Base-by-base conservation (phyloP, 768 basidiomycete genomes). In the Leccinellum rugosiceps region DNA sequence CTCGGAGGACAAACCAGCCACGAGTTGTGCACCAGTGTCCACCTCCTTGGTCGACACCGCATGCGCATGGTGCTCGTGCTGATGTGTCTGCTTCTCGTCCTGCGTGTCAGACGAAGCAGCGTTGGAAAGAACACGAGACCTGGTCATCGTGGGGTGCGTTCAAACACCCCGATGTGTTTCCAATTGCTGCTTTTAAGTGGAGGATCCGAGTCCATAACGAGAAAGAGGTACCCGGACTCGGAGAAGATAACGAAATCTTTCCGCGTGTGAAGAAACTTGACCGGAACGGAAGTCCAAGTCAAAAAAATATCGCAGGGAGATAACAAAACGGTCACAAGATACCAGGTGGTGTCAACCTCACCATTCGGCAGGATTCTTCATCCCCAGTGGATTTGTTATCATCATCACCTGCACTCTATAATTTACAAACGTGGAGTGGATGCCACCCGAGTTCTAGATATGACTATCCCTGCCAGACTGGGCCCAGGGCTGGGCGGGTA, bases 21-120 rank as follows among this genome's bases (percentile, higher is more conserved):
- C 78, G 26, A 88, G 71, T 60, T 78, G 78, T 26, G 86, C 87
- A 25, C 79, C 87, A 4, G 85, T 83, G 64, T 88, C 87, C 6
- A 86, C 76, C 52, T 83, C 78, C 56, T 72, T 77, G 46, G 75
- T 71, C 4, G 79, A 76, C 13, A 72, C 19, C 4, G 59, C 58
- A 5, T 66, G 68, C n/a, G n/a, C 58, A 60, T 70, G 59, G 13
- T 44, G 41, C 17, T 58, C 55, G 4, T 62, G 65, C 21, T 53
- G 3, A n/a, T 30, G 41, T 1, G 10, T 6, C 17, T 21, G 25
- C 38, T 65, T 69, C 50, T 63, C 65, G 41, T 25, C 55, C 10
- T 52, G 44, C 5, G 28, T 53, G n/a, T 61, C 65, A 6, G 46
- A 55, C 6, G 60, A 70, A 21, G 38, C 41, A 6, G 43, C 7